Conservation (phyloP, 1,139 yeast genomes). For the Yamadazyma friedrichii region DNA sequence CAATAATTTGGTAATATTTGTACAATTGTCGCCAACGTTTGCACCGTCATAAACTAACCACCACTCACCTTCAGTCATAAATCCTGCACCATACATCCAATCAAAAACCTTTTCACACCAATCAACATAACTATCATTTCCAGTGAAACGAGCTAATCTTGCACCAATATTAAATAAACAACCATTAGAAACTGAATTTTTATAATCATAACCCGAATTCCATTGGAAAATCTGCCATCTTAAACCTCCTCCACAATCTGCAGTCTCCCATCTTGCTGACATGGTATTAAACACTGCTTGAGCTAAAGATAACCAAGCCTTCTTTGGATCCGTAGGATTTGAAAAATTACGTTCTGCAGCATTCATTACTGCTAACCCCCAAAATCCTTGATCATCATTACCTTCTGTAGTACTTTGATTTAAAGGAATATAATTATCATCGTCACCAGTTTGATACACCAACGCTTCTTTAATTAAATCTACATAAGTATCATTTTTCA, state of each 20-base stretch:
- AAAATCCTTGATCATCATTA: conserved; percentile 89
- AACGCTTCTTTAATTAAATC: conserved; percentile 56
- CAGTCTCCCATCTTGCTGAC: conserved; percentile 83
- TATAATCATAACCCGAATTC: conserved; percentile 92
- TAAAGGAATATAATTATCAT: conserved; percentile 69
- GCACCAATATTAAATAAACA: conserved; percentile 88
- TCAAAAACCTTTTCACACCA: conserved; percentile 81
- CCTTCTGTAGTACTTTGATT: conserved; percentile 81
- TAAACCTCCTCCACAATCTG: conserved; percentile 79
- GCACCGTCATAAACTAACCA: conserved; percentile 81
- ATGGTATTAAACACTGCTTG: conserved; percentile 88
- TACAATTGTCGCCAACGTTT: conserved; percentile 58
- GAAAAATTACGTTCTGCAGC: conserved; percentile 82
- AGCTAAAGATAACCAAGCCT: conserved; percentile 67
- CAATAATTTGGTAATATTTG: conserved; percentile 54
- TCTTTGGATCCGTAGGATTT: conserved; percentile 46
- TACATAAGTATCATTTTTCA: conserved; percentile 61
- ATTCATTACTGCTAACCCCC: conserved; percentile 83
- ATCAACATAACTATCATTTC: conserved; percentile 66
- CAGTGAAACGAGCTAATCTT: conserved; percentile 80
- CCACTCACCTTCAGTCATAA: conserved; percentile 48
- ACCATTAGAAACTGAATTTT: conserved; percentile 88
- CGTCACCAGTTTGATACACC: conserved; percentile 63
- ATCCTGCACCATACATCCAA: conserved; percentile 69
- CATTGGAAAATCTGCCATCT: conserved; percentile 97